phyloP scores from a whole-genome alignment of 208 protist genomes.

The Willaertia magna region DNA sequence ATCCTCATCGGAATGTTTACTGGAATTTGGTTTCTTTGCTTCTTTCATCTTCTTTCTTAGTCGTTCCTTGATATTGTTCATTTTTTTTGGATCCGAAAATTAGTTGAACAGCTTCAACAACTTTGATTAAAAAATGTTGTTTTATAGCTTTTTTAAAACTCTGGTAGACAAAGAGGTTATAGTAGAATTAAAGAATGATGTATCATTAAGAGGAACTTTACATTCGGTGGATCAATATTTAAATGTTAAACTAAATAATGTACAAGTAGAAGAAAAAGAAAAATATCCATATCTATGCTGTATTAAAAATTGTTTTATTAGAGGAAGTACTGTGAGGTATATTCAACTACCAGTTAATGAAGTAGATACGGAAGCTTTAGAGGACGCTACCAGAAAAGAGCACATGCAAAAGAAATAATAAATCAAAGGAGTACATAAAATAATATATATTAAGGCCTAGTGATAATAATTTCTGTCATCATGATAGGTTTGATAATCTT shows the following conservation, averaged over 20 bases:
- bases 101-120: too few relatives aligned
- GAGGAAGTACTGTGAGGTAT: constrained; percentile 69
- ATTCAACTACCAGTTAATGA: constrained; percentile 51
- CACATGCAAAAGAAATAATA: constrained; percentile 2
- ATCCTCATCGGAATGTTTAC: too few relatives aligned
- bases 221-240: constrained; percentile 73
- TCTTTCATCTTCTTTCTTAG: too few relatives aligned
- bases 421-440: too few relatives aligned
- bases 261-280: constrained; percentile 50
- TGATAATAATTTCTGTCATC: too few relatives aligned
- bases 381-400: constrained; percentile 56
- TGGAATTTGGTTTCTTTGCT: too few relatives aligned
- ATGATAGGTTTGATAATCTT: too few relatives aligned
- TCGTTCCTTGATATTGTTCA: too few relatives aligned
- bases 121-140: constrained; percentile 42
- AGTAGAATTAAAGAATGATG: constrained; percentile 70
- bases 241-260: constrained; percentile 69
- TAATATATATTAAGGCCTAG: too few relatives aligned
- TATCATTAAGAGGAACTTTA: constrained; percentile 50
- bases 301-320: constrained; percentile 72
- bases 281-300: constrained; percentile 63
- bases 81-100: too few relatives aligned
- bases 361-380: constrained; percentile 65
- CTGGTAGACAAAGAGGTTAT: constrained; percentile 55
- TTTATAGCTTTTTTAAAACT: constrained; percentile 78